Base-by-base conservation (phyloP, 805 yeast genomes). In the Sungouiella blattae region DNA sequence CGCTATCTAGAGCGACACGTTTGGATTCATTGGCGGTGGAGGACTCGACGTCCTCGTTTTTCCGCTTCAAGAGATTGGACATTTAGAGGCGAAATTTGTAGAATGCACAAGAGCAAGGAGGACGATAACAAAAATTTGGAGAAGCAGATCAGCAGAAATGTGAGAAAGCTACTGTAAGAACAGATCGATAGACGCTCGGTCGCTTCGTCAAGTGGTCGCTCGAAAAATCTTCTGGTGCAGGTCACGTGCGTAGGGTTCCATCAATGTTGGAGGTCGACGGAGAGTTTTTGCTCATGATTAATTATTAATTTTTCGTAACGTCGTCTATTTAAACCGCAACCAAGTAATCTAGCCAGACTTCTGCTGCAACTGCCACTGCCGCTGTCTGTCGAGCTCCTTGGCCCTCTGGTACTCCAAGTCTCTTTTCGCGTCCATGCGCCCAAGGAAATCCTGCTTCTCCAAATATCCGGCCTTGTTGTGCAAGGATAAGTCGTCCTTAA, bases 381-480 rank as follows among this genome's bases (percentile, higher is more conserved):
- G 35, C 27, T 46, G 50, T 31, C 64, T 49, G 9, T 67, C 72
- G 15, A 52, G 56, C 20, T 58, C 67, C 32, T 55, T 54, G 3
- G 71, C 73, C 30, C 67, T 64, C 47, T 70, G 71, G 48, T 69
- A 69, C 23, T 75, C 67, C 25, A 57, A 53, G 51, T 80, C 83
- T 35, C 74, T 59, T 40, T 76, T 75, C 26, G 63, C 64, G 40
- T 84, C 89, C 18, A 87, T 86, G 43, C 94, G 71, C 31, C 74
- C 71, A 52, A 93, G 67, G 73, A 93, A 93, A 47, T 85, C 96
- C 58, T 91, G 97, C 54, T 79, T 87, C 43, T 87, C 95, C 52
- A 93, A 64, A 60, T 81, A 93, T 6, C 98, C 98, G 34, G 81
- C 93, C 66, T 85, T 89, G 56, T 88, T 89, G 53, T 82, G 83